Evolutionary conservation across 2,329 filamentous ascomycete species (phyloP).

Genomic region (Fusarium sp.): DNA sequence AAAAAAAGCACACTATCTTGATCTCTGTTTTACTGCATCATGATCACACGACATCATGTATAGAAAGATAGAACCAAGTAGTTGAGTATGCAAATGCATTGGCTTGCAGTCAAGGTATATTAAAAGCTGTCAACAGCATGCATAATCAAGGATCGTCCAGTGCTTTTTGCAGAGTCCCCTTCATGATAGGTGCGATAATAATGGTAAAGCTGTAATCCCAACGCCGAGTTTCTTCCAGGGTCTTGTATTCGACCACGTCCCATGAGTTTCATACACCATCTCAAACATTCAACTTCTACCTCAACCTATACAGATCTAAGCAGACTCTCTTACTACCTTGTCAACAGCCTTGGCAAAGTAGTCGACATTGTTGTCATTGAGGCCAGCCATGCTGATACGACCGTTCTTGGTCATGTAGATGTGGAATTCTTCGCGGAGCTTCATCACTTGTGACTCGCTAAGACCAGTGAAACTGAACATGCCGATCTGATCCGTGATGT

Average conservation of each 20-base stretch:
- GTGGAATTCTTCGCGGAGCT: constrained; percentile 75
- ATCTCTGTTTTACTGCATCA: background rate
- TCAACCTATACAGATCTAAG: constrained; percentile 24
- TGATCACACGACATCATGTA: background rate
- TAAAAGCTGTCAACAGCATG: constrained; percentile 30
- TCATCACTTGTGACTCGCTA: constrained; percentile 76
- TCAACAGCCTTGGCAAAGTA: constrained; percentile 93
- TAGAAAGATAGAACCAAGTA: background rate
- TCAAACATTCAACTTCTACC: constrained; percentile 24
- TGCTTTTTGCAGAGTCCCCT: constrained; percentile 41
- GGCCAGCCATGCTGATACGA: constrained; percentile 96
- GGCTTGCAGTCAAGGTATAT: constrained; percentile 34
- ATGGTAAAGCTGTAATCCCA: constrained; percentile 38
- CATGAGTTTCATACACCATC: constrained; percentile 39
- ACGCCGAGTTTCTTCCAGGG: constrained; percentile 39
- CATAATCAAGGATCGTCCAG: constrained; percentile 36
- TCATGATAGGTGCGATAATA: constrained; percentile 37
- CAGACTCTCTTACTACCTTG: constrained; percentile 70
- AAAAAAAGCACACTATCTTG: background rate
- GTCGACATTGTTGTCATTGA: constrained; percentile 91
- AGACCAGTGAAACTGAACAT: constrained; percentile 98
- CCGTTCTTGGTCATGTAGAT: constrained; percentile 98
- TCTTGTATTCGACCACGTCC: constrained; percentile 40
- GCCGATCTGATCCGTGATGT: constrained; percentile 98
- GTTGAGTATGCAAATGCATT: constrained; percentile 22